A percentile compares a stretch with the other conserved stretches of the same genome.
These are phyloP conservation scores for Ganoderma sp. DNA, from an alignment of 1,284 basidiomycete species.

Conservation along the genomic window DNA sequence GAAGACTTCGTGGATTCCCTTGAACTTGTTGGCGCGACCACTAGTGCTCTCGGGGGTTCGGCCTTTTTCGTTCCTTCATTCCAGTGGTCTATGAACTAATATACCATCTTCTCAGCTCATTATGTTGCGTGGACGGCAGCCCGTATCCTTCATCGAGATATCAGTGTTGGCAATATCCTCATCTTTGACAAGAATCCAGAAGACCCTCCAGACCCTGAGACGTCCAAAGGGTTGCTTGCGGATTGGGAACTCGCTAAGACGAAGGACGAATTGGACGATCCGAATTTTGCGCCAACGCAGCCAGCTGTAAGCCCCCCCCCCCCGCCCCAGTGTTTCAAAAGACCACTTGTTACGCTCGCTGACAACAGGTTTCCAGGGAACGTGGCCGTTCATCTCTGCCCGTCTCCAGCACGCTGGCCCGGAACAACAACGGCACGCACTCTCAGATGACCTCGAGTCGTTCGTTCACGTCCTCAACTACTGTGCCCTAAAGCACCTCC, in stretches of 20 bases:
- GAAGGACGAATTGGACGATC: not conserved
- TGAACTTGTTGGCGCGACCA: not conserved
- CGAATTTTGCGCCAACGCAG: not conserved
- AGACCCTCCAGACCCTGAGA: not conserved
- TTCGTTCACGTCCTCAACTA: conserved; percentile 17
- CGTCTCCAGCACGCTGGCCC: not conserved
- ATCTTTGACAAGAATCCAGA: not conserved
- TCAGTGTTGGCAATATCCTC: conserved; percentile 24
- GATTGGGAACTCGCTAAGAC: conserved; percentile 25
- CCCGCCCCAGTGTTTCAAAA: not conserved
- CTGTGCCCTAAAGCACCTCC: conserved; percentile 11
- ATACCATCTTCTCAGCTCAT: conserved; percentile 8
- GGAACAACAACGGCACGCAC: conserved; percentile 1
- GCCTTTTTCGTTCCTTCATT: not conserved
- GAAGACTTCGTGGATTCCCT: not conserved
- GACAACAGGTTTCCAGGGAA: conserved; percentile 6
- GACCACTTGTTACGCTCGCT: not conserved
- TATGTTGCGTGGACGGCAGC: conserved; percentile 5
- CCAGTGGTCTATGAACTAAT: not conserved
- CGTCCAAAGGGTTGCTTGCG: not conserved
- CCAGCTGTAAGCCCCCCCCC: not conserved
- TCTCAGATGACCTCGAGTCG: conserved; percentile 23
- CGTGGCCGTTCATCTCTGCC: conserved; percentile 24
- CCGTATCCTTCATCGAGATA: conserved; percentile 20
- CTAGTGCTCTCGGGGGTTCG: not conserved